Conservation (phyloP, 139 green algal species). For the Closterium sp. region DNA sequence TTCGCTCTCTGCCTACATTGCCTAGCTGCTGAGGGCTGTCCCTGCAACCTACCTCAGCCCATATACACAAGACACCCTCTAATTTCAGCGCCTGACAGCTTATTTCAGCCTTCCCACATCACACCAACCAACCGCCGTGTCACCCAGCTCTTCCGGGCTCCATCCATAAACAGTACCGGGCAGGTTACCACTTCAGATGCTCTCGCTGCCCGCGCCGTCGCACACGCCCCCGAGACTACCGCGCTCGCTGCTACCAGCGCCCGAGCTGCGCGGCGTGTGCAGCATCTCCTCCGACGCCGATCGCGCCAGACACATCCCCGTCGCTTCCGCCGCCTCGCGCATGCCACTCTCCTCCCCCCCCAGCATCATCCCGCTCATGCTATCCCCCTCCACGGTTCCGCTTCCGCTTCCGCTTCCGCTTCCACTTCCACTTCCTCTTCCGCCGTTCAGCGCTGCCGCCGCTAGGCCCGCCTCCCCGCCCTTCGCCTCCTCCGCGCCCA, state of each 20-base stretch:
- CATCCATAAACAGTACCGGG: too few species aligned
- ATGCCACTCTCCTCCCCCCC: background rate
- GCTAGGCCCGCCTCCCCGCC: background rate
- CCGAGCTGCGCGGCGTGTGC: background rate
- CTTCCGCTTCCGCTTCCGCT: background rate
- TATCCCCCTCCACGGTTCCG: background rate
- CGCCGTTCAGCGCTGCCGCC: background rate
- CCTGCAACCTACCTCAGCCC: too few species aligned
- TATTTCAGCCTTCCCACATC: too few species aligned
- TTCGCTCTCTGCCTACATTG: too few species aligned
- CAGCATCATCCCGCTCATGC: background rate
- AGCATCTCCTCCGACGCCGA: slow-evolving; percentile 2
- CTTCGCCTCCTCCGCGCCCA: background rate
- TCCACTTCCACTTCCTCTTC: background rate
- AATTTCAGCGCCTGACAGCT: too few species aligned
- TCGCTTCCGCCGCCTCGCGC: background rate
- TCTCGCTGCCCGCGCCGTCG: background rate
- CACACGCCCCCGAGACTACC: background rate
- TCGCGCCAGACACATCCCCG: background rate
- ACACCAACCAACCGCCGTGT: background rate
- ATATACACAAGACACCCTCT: too few species aligned
- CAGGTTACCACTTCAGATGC: background rate
- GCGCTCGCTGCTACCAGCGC: background rate
- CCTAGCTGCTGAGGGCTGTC: too few species aligned
- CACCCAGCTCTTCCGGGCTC: background rate